phyloP scores from a whole-genome alignment of 2,329 filamentous ascomycete species.

The Xylaria sp. region DNA sequence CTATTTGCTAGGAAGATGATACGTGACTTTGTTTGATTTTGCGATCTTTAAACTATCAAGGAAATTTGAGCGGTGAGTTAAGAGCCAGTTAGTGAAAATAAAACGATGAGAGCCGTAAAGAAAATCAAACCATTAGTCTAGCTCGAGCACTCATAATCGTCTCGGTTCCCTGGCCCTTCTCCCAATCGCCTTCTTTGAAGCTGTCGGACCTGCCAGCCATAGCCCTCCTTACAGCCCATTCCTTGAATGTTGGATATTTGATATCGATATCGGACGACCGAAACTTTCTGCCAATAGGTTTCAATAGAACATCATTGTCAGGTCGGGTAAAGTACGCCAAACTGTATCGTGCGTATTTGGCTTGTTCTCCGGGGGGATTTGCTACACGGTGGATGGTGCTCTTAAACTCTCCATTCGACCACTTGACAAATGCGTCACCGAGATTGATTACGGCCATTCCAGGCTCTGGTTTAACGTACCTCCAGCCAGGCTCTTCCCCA shows the following conservation, averaged over 20 bases:
- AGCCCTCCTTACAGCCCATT: slow-evolving; percentile 32
- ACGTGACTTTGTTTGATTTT: neutral
- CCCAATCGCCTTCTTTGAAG: slow-evolving; percentile 35
- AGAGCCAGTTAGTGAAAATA: neutral
- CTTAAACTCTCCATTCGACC: slow-evolving; percentile 33
- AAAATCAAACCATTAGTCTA: slow-evolving; percentile 22
- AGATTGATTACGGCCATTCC: slow-evolving; percentile 34
- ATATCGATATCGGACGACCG: slow-evolving; percentile 3
- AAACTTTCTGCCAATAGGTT: slow-evolving; percentile 29
- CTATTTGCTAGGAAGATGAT: too few relatives aligned
- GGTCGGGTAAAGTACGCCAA: slow-evolving; percentile 34
- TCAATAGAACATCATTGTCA: slow-evolving; percentile 28
- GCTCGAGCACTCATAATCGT: slow-evolving; percentile 29
- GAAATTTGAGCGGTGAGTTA: neutral
- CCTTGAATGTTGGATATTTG: slow-evolving; percentile 32
- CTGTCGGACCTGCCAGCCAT: slow-evolving; percentile 33
- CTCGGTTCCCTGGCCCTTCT: slow-evolving; percentile 33
- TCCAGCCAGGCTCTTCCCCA: slow-evolving; percentile 32
- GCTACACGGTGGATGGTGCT: slow-evolving; percentile 34
- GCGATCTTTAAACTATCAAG: neutral
- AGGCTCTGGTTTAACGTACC: slow-evolving; percentile 8
- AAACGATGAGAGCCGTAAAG: neutral
- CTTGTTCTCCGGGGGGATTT: slow-evolving; percentile 30
- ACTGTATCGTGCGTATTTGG: slow-evolving; percentile 29
- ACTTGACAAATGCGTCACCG: slow-evolving; percentile 35